These are phyloP conservation scores for Diddensiella santjacobensis DNA, from an alignment of 805 yeast species.

Conservation along the genomic window DNA sequence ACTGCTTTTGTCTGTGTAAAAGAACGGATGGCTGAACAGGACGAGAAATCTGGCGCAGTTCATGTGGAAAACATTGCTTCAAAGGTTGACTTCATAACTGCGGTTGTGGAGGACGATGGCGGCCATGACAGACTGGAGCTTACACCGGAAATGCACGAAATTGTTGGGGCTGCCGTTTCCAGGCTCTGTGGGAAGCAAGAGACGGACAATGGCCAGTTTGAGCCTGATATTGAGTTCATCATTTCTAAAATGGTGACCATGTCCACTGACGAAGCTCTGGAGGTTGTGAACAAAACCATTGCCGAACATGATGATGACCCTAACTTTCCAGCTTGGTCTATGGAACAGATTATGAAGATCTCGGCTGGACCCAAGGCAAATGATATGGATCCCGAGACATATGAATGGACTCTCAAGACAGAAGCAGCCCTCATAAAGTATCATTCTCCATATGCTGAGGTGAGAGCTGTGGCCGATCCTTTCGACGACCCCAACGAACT, in stretches of 20 bases:
- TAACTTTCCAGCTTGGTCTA: constrained; percentile 41
- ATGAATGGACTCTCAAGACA: constrained; percentile 29
- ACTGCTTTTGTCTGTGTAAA: no score
- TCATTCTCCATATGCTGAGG: constrained; percentile 56
- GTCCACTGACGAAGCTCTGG: constrained; percentile 38
- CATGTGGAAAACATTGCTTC: not conserved
- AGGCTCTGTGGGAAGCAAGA: constrained; percentile 10
- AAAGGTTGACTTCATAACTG: constrained; percentile 1
- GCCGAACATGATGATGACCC: constrained; percentile 47
- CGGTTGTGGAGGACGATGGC: constrained; percentile 1
- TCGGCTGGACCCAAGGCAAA: constrained; percentile 23
- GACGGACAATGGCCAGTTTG: constrained; percentile 13
- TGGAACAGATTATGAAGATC: constrained; percentile 33
- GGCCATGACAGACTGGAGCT: constrained; percentile 1
- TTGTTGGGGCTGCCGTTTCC: constrained; percentile 9
- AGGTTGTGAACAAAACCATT: constrained; percentile 39
- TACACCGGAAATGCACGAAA: constrained; percentile 13
- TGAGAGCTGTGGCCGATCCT: constrained; percentile 52
- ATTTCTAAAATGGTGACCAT: constrained; percentile 23
- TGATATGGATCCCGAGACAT: constrained; percentile 21
- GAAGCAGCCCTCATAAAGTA: constrained; percentile 40
- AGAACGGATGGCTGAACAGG: not conserved
- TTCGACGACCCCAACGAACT: constrained; percentile 46
- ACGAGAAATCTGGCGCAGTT: not conserved
- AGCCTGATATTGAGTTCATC: constrained; percentile 15